Evolutionary conservation across 208 protist genomes (phyloP), one percentile per base, ranked within the genome.

Genomic region (Crithidia fasciculata): DNA sequence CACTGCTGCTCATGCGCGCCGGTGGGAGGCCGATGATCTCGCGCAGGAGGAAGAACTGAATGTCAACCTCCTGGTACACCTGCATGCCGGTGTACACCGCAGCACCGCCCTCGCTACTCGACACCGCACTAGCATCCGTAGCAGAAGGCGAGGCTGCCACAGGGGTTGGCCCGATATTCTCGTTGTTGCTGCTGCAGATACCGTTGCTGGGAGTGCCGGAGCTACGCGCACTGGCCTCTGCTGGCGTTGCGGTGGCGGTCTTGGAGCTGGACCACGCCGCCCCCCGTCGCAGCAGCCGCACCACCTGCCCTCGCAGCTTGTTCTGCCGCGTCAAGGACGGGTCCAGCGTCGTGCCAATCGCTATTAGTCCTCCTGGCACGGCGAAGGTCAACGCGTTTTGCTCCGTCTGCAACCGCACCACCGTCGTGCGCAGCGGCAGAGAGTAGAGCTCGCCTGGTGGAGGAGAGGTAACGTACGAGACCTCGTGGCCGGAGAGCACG

Each of bases 301-400:
- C 72, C 47, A 98, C 93, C 81, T 99, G 91, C 12, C 99, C 99
- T 41, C 99, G 97, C 56, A 99, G 89, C 61, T 98, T 95, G 89
- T 99, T 98, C 39, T 98, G 96, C 54, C 99, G 91, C 28, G 98
- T 99, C 13, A 99, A 87, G 12, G 97, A 99, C 19, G 99, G 99
- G 90, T 99, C 99, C 56, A 99, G 98, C 40, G 97, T 97, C 36
- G 99, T 99, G 52, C 99, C 99, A n/a, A 99, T 93, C 71, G 98
- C 98, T 83, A 99, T 99, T 36, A 99, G 85, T 41, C 99, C 98
- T 71, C 99, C 99, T 40, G 99, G 98, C 15, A 99, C 95, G 63
- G 99, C 99, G 77, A 97, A 99, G 86, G 99, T 86, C 18, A 99
- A 85, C 28, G 88, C 82, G 82, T 99, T 99, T 43, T 98, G 79